Percentiles rank a stretch among this genome's conserved stretches.
phyloP scores from a whole-genome alignment of 371 early-diverging fungal species.

The Choanephora cucurbitarum region DNA sequence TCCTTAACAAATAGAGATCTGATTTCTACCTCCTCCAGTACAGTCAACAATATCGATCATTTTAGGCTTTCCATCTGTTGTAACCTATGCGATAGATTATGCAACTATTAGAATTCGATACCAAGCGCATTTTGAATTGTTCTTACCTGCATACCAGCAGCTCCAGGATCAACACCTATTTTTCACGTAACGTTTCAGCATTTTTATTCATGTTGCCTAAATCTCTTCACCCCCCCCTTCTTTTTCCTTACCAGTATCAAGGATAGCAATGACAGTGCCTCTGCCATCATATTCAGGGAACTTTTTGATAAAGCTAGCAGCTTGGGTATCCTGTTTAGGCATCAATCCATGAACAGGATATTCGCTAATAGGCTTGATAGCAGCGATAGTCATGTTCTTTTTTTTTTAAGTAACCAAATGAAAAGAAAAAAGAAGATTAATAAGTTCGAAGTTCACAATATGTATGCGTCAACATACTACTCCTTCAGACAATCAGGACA shows the following conservation, averaged over 20 bases:
- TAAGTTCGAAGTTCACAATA: no score
- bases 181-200: slow-evolving; percentile 4
- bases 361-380: slow-evolving; percentile 49
- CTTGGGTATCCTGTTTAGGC: slow-evolving; percentile 86
- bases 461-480: no score
- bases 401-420: no score
- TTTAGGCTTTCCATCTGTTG: slow-evolving; percentile 89
- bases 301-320: slow-evolving; percentile 78
- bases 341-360: slow-evolving; percentile 74
- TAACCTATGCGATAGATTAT: slow-evolving; percentile 45
- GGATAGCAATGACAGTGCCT: slow-evolving; percentile 85
- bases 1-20: background rate
- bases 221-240: no score
- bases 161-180: slow-evolving; percentile 86
- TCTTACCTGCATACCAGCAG: slow-evolving; percentile 75
- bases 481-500: no score
- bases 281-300: slow-evolving; percentile 89
- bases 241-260: slow-evolving; percentile 71
- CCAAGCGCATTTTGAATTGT: background rate
- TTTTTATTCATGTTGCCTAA: background rate
- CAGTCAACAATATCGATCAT: slow-evolving; percentile 92
- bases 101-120: no score
- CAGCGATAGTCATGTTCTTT: no score
- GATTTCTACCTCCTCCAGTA: slow-evolving; percentile 68
- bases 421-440: no score